These are phyloP conservation scores for Debaryomycetaceae sp. DNA, from an alignment of 1,139 yeast genomes.

Conservation along the genomic window DNA sequence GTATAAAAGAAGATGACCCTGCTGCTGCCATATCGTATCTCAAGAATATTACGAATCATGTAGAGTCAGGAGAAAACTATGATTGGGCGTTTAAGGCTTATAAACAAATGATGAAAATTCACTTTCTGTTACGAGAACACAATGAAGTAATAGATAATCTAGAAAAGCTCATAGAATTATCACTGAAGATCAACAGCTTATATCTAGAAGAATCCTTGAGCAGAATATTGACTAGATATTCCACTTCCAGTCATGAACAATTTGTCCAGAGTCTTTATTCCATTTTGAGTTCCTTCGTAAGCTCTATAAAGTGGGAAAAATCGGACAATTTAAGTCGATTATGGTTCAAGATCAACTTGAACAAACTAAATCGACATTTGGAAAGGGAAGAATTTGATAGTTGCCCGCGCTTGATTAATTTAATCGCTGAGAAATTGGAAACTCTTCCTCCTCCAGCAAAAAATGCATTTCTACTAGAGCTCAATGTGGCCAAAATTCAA, in stretches of 20 bases:
- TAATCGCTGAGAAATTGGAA: slow-evolving; percentile 38
- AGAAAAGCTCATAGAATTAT: slow-evolving; percentile 17
- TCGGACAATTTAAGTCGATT: slow-evolving; percentile 45
- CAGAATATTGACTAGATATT: slow-evolving; percentile 50
- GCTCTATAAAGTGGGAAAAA: slow-evolving; percentile 9
- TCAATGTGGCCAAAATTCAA: slow-evolving; percentile 65
- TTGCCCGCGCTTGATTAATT: slow-evolving; percentile 38
- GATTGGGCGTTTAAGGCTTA: slow-evolving; percentile 57
- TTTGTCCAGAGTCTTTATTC: slow-evolving; percentile 28
- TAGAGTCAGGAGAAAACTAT: slow-evolving; percentile 14
- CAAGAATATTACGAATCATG: slow-evolving; percentile 24
- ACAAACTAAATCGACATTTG: slow-evolving; percentile 46
- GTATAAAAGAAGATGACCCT: slow-evolving; percentile 58
- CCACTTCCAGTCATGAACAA: slow-evolving; percentile 23
- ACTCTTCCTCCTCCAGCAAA: slow-evolving; percentile 40
- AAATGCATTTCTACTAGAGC: slow-evolving; percentile 53
- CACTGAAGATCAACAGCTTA: slow-evolving; percentile 32
- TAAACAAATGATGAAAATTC: slow-evolving; percentile 64
- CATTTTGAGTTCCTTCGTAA: slow-evolving; percentile 19
- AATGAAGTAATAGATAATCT: slow-evolving; percentile 33
- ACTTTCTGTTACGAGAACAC: slow-evolving; percentile 30
- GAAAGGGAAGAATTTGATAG: slow-evolving; percentile 33
- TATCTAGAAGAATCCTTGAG: slow-evolving; percentile 64
- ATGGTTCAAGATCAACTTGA: slow-evolving; percentile 54
- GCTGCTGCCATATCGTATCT: slow-evolving; percentile 46